A percentile compares a stretch with the other conserved stretches of the same genome.
Evolutionary conservation across 257 asterid genomes (phyloP).

Genomic region (Ajuga chamaepitys): DNA sequence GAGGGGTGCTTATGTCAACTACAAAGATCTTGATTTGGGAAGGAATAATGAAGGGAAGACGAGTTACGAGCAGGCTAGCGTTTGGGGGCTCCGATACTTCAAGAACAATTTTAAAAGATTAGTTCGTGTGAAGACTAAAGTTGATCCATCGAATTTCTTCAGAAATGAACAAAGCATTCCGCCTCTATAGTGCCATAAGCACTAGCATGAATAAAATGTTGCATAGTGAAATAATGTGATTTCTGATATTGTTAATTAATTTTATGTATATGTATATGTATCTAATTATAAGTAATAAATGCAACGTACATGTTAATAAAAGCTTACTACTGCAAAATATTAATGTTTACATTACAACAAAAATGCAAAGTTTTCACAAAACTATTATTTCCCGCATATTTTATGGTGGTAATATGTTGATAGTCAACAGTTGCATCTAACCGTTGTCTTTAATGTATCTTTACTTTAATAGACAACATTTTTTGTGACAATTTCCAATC

Average conservation of each 20-base stretch:
- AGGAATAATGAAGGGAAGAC: slow-evolving; percentile 14
- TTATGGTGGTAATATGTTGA: no score
- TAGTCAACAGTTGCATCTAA: no score
- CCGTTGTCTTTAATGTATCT: no score
- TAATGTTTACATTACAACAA: no score
- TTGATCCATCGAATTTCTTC: slow-evolving; percentile 21
- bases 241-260: no score
- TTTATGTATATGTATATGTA: background rate
- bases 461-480: no score
- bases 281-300: background rate
- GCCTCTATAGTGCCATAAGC: background rate
- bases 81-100: slow-evolving; percentile 26
- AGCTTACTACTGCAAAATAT: no score
- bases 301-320: background rate
- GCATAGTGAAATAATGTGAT: background rate
- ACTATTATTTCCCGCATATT: no score
- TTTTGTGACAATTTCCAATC: no score
- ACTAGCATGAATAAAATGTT: background rate
- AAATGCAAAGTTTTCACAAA: no score
- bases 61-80: slow-evolving; percentile 13
- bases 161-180: slow-evolving; percentile 29
- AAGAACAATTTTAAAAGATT: slow-evolving; percentile 16
- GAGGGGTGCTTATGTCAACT: slow-evolving; percentile 23
- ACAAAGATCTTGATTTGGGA: slow-evolving; percentile 35
- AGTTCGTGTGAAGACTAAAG: slow-evolving; percentile 25